Conservation (phyloP, 2,329 filamentous ascomycete genomes). For the Microsporum audouinii region DNA sequence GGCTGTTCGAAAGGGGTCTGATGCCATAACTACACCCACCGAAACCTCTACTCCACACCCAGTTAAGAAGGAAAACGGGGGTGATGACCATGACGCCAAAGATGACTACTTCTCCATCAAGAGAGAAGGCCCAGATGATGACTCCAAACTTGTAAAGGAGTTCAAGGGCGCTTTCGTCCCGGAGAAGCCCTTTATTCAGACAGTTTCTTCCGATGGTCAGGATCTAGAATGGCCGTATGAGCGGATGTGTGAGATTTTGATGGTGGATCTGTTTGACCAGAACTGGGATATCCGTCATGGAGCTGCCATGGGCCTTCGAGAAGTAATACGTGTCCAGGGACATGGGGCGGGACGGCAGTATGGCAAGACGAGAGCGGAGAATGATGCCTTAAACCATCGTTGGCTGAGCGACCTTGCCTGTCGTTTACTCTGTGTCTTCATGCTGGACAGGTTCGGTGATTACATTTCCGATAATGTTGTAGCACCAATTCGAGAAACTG, state of each 20-base stretch:
- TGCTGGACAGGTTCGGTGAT: conserved; percentile 94
- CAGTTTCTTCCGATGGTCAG: conserved; percentile 57
- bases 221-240: conserved; percentile 90
- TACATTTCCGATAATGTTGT: conserved; percentile 97
- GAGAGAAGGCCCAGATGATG: conserved; percentile 68
- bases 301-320: conserved; percentile 85
- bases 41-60: conserved; percentile 43
- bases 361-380: conserved; percentile 59
- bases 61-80: conserved; percentile 50
- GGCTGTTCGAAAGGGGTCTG: conserved; percentile 52
- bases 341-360: conserved; percentile 68
- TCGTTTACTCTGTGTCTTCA: conserved; percentile 85
- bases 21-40: conserved; percentile 44
- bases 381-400: conserved; percentile 64
- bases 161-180: conserved; percentile 76
- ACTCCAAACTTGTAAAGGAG: conserved; percentile 83
- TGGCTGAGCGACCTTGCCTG: conserved; percentile 96
- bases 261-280: conserved; percentile 82
- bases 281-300: conserved; percentile 95
- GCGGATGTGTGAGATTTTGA: conserved; percentile 83
- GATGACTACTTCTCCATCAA: conserved; percentile 89
- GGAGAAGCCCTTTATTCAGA: conserved; percentile 76
- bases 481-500: conserved; percentile 87
- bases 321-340: conserved; percentile 85
- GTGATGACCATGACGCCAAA: conserved; percentile 49